Conservation (phyloP, 495 filamentous ascomycete species). For the Lentithecium fluviatile region DNA sequence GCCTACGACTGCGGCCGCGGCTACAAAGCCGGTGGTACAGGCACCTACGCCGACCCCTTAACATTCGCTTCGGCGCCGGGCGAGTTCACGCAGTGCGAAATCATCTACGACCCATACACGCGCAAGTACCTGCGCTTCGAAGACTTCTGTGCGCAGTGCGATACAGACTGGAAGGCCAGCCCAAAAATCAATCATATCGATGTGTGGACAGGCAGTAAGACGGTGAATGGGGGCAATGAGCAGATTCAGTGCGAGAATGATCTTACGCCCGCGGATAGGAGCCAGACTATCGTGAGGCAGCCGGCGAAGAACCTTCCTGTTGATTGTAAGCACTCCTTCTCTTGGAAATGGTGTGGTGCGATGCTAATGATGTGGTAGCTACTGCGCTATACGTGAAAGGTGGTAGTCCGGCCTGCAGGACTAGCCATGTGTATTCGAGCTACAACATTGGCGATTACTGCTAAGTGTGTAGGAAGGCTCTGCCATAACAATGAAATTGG, state of each 20-base stretch:
- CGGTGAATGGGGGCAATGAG: conserved; percentile 15
- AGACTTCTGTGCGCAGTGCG: conserved; percentile 43
- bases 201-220: conserved; percentile 47
- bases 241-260: conserved; percentile 8
- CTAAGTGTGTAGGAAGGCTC: no score
- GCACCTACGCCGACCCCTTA: conserved; percentile 49
- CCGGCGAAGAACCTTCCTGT: background rate
- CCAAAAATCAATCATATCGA: conserved; percentile 40
- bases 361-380: background rate
- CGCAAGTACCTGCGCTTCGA: conserved; percentile 49
- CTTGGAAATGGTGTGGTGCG: background rate
- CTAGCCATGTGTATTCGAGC: background rate
- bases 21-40: conserved; percentile 38
- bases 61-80: conserved; percentile 49
- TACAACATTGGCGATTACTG: conserved; percentile 6
- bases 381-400: background rate
- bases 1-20: conserved; percentile 26
- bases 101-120: conserved; percentile 49
- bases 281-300: conserved; percentile 1
- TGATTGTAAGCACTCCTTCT: background rate
- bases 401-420: background rate
- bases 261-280: conserved; percentile 4
- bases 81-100: conserved; percentile 48
- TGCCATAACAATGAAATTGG: no score
- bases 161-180: conserved; percentile 23